These are phyloP conservation scores for Coccinonectria pachysandricola DNA, from an alignment of 2,329 filamentous ascomycete species.

Conservation along the genomic window DNA sequence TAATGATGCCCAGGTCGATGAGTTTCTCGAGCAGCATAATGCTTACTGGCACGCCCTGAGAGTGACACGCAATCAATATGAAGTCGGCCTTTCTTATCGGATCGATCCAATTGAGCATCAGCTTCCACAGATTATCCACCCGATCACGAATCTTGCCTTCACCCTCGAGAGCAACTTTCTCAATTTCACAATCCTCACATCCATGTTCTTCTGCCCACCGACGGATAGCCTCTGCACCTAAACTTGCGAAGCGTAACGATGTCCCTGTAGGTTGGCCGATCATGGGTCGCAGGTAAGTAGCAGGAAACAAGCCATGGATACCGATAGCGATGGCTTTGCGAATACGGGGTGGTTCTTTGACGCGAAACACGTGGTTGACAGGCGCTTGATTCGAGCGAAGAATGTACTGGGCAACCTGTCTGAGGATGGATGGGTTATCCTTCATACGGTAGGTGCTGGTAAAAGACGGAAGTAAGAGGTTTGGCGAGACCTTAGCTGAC, in stretches of 20 bases:
- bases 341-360: constrained; percentile 59
- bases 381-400: constrained; percentile 45
- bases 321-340: constrained; percentile 87
- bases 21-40: constrained; percentile 89
- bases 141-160: constrained; percentile 86
- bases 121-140: constrained; percentile 87
- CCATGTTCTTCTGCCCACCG: constrained; percentile 70
- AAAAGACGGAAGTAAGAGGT: constrained; percentile 62
- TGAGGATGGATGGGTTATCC: constrained; percentile 59
- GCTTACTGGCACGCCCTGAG: constrained; percentile 87
- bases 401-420: constrained; percentile 51
- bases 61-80: constrained; percentile 86
- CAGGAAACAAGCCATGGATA: constrained; percentile 88
- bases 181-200: constrained; percentile 68
- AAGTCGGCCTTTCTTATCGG: constrained; percentile 81
- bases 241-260: constrained; percentile 83
- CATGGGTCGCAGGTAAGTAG: constrained; percentile 74
- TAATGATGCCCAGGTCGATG: constrained; percentile 79
- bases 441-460: constrained; percentile 56
- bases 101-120: constrained; percentile 90
- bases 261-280: constrained; percentile 93
- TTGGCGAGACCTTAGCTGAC: constrained; percentile 36
- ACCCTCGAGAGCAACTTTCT: constrained; percentile 89
- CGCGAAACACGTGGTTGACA: constrained; percentile 61
- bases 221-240: constrained; percentile 73